Base-by-base conservation (phyloP, 2,329 filamentous ascomycete genomes). In the Geoglossum cookeanum region DNA sequence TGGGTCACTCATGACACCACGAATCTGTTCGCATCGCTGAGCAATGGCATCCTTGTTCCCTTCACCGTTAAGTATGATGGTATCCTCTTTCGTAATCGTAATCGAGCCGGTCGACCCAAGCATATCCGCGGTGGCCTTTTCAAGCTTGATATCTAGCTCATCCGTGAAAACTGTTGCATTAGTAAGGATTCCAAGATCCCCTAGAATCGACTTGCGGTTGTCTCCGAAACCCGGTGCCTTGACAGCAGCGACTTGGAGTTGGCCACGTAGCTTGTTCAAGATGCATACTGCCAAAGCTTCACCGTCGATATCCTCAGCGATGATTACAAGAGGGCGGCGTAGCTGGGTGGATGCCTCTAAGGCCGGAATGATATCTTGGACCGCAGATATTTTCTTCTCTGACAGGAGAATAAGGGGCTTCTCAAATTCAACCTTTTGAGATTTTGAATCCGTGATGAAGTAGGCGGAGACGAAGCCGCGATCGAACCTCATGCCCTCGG, bases 41-140 rank as follows among this genome's bases (percentile, higher is more conserved):
- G 86, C 75, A 67, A 98, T 94, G 63, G 79, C 72, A 69, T 98
- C 92, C 80, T 97, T 96, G 83, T 77, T 85, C 62, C 92, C 92
- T 68, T 95, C 89, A 58, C 92, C 92, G 73, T 98, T 98, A 61
- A 98, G 82, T 69, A 98, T 83, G 72, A 98, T 96, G 66, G 92
- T 98, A 74, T 98, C 92, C 77, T 98, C 92, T 81, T 98, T 98
- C 72, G 92, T 98, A 75, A 98, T 97, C 71, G 92, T 97, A 77
- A 98, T 96, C 67, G 90, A 92, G 62, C 92, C 92, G 64, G 92
- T 97, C 59, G 88, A 92, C 64, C 92, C 92, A 68, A 98, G 87
- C 84, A 95, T 87, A 65, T 97, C 92, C 61, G 85, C 78, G 53
- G 90, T 97, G 60, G 87, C 85, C 83, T 97, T 98, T 78, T 98